Base-by-base conservation (phyloP, 2,329 filamentous ascomycete species). In the Colletotrichum incanum region DNA sequence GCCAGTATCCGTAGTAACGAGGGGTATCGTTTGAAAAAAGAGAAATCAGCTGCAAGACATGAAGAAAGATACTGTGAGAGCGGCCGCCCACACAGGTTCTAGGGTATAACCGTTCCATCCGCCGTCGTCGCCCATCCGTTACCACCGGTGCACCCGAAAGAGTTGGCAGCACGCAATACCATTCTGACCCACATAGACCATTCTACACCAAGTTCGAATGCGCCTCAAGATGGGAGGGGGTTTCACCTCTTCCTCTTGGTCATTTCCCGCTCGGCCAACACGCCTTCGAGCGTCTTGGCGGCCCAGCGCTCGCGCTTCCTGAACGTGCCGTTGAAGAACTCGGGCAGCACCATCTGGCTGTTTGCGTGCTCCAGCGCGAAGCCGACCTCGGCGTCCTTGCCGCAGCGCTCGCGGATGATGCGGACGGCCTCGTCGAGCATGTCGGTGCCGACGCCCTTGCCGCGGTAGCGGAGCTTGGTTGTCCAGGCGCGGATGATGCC, bases 401-500 rank as follows among this genome's bases (percentile, higher is more conserved):
- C 93, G 70, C 92, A 92, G 77, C 88, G 89, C 80, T 91, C 90
- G 76, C 89, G 88, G 72, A 93, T 92, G 66, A 92, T 80, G 68
- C 87, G 86, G 2, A 95, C 91, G 1, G 93, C 94, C 76, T 93
- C 92, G 75, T 92, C 89, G 59, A 98, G 85, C 77, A 98, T 82
- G 41, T 91, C 92, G 50, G 85, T 87, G 3, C 94, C 95, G 31
- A 97, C 85, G 0, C 94, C 94, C 74, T 90, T 89, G 41, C 89
- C 86, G 34, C 95, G 88, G 80, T 94, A 94, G 75, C 87, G 86
- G 62, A 91, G 82, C 78, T 87, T 87, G 1, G 94, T 93, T 2
- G 94, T 96, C 94, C 95, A 98, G 1, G 93, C 94, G 37, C 93
- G 89, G 69, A 98, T 92, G 59, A 94, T 85, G 11, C 92, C 93